Conservation (phyloP, 2,329 filamentous ascomycete genomes). For the Magnaporthiopsis poae region DNA sequence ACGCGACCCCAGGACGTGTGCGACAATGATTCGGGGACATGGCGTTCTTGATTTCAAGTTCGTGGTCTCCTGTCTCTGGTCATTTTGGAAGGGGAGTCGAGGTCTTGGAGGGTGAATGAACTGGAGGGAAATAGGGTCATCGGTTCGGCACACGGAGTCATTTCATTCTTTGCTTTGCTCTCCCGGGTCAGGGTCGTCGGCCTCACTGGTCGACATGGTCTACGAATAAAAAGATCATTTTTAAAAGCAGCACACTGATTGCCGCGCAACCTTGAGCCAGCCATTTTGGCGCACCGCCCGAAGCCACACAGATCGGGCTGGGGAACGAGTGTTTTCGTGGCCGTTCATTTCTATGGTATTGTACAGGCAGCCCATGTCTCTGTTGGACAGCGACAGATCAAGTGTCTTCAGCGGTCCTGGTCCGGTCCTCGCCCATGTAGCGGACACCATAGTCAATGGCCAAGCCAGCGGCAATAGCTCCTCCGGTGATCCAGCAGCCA, state of each 20-base stretch:
- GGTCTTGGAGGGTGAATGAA: not conserved
- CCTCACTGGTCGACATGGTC: constrained; percentile 20
- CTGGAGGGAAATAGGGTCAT: constrained; percentile 7
- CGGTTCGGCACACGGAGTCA: constrained; percentile 22
- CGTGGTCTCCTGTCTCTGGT: constrained; percentile 2
- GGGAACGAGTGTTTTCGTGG: no score
- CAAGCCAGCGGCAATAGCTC: constrained; percentile 49
- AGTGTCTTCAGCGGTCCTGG: not conserved
- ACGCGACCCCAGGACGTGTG: no score
- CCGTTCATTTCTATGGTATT: no score
- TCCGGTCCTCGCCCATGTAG: constrained; percentile 26
- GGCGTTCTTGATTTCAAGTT: not conserved
- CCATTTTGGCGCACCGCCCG: no score
- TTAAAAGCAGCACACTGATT: no score
- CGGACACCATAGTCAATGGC: constrained; percentile 48
- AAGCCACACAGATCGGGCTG: no score
- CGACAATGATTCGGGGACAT: no score
- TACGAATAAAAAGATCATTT: constrained; percentile 20
- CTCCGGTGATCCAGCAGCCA: constrained; percentile 59
- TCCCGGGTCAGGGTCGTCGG: constrained; percentile 3
- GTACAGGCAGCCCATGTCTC: no score
- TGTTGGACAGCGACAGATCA: no score
- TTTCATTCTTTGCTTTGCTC: constrained; percentile 16
- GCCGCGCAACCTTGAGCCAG: no score
- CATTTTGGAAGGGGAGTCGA: not conserved